Evolutionary conservation across 2,329 filamentous ascomycete genomes (phyloP), one percentile per base, ranked within the genome.

Genomic region (Venturia asperata): DNA sequence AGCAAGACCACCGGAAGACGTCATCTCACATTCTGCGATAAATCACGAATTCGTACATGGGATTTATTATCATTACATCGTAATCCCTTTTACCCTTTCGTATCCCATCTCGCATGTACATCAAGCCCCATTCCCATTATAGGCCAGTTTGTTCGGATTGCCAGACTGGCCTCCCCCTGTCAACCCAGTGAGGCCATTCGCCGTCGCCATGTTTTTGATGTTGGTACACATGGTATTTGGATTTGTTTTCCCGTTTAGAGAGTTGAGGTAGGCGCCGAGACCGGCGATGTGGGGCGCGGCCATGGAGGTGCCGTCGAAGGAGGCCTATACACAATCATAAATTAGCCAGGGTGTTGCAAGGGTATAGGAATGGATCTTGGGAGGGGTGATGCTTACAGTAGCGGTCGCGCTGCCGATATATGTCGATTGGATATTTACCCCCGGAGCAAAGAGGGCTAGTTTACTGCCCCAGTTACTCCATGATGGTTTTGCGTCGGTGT

Each of bases 211-310:
- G 39, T 34, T 64, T 17, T 64, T 64, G 30, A 64, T 64, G 27
- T 55, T 56, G 4, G 19, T 39, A 49, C 63, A 64, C 37, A 64
- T 47, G 17, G 63, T 49, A 15, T 39, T n/a, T 34, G 42, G 42
- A 41, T 47, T 39, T 19, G 47, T 41, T 39, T 64, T 63, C 49
- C 75, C 76, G 68, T 82, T 77, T 45, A 83, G 74, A 21, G 72
- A 73, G 77, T 90, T 85, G 61, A 90, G 77, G 76, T 90, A 90
- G 61, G 87, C 87, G 47, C 82, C 86, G n/a, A 90, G 81, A 68
- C 88, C 88, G 63, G 85, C 82, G 67, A 90, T 80, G 73, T 90
- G 87, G 19, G 88, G 88, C 45, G 83, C 82, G 62, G 87, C 87
- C 85, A 87, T 87, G 64, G 81, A 85, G 27, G 86, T 88, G 63